Evolutionary conservation across 495 filamentous ascomycete genomes (phyloP).

Genomic region (Lasiosphaeria ovina): DNA sequence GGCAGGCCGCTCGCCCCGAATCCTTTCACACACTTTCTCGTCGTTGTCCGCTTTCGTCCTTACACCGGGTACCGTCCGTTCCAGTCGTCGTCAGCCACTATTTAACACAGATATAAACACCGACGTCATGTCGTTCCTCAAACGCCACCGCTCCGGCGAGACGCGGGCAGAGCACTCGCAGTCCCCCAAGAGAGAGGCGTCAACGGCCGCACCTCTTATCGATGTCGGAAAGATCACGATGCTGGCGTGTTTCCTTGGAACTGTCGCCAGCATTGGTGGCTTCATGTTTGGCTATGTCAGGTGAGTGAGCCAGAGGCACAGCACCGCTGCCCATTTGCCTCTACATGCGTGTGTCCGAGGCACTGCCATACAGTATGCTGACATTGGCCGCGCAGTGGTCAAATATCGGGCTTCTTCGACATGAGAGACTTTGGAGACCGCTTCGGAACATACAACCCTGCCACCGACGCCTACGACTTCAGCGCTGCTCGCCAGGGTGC

Average conservation of each 20-base stretch:
- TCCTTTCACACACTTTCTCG: background rate
- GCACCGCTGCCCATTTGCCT: constrained; percentile 9
- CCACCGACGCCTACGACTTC: constrained; percentile 38
- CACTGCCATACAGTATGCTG: constrained; percentile 3
- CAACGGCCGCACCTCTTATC: constrained; percentile 7
- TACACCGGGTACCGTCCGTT: background rate
- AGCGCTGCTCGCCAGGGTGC: constrained; percentile 50
- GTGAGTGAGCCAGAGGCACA: constrained; percentile 35
- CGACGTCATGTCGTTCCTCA: constrained; percentile 6
- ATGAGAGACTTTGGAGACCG: constrained; percentile 55
- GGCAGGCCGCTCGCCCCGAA: background rate
- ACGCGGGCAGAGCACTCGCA: constrained; percentile 3
- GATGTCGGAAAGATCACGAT: constrained; percentile 36
- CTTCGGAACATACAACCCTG: constrained; percentile 41
- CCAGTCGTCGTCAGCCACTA: background rate
- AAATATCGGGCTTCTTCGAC: constrained; percentile 56
- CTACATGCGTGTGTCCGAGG: background rate
- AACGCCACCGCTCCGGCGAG: background rate
- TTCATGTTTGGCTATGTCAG: constrained; percentile 78
- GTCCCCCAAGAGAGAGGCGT: background rate
- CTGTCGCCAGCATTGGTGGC: constrained; percentile 65
- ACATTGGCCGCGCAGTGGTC: constrained; percentile 28
- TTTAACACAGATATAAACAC: background rate
- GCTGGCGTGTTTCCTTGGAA: constrained; percentile 40
- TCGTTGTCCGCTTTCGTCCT: background rate